A percentile compares a stretch with the other conserved stretches of the same genome.
These are phyloP conservation scores for Leccinum obscurum DNA, from an alignment of 768 basidiomycete species.

Conservation along the genomic window DNA sequence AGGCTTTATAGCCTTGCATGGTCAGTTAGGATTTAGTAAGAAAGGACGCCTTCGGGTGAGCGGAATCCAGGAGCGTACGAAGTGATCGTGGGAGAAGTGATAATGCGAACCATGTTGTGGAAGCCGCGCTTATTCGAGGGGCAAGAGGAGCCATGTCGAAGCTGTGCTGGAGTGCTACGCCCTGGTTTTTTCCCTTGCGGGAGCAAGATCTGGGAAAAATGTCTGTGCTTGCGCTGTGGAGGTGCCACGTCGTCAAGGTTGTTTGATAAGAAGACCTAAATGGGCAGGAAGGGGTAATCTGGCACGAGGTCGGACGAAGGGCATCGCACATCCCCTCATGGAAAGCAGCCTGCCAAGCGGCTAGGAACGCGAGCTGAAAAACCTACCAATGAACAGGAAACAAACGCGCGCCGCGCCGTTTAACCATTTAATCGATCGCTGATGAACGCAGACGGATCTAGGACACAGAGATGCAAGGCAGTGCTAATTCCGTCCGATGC, in stretches of 20 bases:
- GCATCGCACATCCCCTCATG: constrained; percentile 28
- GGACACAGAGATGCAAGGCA: constrained; percentile 6
- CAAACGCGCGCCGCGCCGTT: constrained; percentile 11
- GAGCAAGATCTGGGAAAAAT: constrained; percentile 19
- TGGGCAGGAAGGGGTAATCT: constrained; percentile 26
- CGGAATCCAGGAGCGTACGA: constrained; percentile 29
- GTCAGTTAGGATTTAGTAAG: constrained; percentile 31
- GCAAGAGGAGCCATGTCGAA: constrained; percentile 13
- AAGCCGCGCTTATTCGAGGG: constrained; percentile 1
- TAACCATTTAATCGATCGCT: constrained; percentile 12
- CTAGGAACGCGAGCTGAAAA: constrained; percentile 22
- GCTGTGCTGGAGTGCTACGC: constrained; percentile 24
- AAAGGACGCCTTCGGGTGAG: constrained; percentile 28
- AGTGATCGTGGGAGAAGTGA: constrained; percentile 36
- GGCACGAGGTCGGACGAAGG: constrained; percentile 32
- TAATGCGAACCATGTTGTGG: constrained; percentile 13
- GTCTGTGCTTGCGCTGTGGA: constrained; percentile 15
- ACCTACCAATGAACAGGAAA: constrained; percentile 14
- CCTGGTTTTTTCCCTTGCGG: constrained; percentile 32
- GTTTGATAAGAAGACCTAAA: constrained; percentile 31
- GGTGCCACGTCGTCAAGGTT: constrained; percentile 31
- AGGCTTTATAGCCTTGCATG: constrained; percentile 32
- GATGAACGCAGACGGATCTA: constrained; percentile 11
- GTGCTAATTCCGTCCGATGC: constrained; percentile 6
- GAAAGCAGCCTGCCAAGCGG: constrained; percentile 17